Evolutionary conservation across 176 grass and related monocot genomes (phyloP).

Genomic region (Secale cereale): DNA sequence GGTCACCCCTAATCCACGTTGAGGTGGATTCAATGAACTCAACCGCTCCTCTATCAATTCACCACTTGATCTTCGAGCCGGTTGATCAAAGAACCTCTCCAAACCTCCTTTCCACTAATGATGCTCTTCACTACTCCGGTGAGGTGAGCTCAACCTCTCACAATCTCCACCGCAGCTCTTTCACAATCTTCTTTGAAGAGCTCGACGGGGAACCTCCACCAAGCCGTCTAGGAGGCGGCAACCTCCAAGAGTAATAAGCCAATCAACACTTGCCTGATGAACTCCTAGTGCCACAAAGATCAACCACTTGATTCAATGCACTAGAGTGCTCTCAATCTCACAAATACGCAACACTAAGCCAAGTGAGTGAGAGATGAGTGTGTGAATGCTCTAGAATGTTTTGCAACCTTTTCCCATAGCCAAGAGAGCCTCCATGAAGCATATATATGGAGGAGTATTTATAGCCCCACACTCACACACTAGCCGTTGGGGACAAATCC

Average conservation of each 20-base stretch:
- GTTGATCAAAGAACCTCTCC: background rate
- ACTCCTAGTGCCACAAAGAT: background rate
- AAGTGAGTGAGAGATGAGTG: background rate
- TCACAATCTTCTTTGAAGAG: background rate
- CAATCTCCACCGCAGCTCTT: background rate
- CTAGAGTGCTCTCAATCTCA: background rate
- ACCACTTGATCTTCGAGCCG: background rate
- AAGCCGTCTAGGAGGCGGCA: too few relatives aligned
- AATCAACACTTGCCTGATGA: background rate
- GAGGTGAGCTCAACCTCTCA: background rate
- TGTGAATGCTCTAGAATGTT: background rate
- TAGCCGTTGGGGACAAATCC: too few relatives aligned
- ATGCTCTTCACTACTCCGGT: background rate
- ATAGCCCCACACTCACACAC: too few relatives aligned
- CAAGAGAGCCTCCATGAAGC: background rate
- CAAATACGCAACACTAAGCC: background rate
- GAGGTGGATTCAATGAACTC: background rate
- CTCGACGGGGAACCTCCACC: background rate
- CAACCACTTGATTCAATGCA: background rate
- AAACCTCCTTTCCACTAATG: background rate
- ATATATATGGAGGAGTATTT: too few relatives aligned
- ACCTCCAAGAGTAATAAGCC: too few relatives aligned
- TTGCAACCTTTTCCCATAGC: background rate
- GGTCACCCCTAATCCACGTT: background rate
- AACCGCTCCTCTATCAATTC: background rate